These are phyloP conservation scores for Sambucus nigra DNA, from an alignment of 129 eudicot genomes.

Conservation along the genomic window DNA sequence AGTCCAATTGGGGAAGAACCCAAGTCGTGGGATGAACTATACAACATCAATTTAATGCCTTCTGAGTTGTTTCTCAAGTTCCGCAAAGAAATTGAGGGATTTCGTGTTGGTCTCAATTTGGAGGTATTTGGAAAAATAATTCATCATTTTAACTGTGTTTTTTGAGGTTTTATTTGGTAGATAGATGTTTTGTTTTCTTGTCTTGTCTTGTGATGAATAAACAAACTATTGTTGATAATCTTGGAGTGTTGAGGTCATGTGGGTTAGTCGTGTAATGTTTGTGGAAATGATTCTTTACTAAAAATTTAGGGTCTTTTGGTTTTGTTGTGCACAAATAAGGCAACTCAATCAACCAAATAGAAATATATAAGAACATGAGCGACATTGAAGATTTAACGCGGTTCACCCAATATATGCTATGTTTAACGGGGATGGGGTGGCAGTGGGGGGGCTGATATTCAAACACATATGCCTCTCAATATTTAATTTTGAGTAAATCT, in stretches of 20 bases:
- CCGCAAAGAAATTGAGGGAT: slow-evolving; percentile 61
- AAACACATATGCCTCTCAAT: too few species aligned
- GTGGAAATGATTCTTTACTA: neutral
- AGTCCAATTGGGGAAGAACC: slow-evolving; percentile 40
- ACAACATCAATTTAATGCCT: slow-evolving; percentile 71
- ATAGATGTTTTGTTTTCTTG: slow-evolving; percentile 2
- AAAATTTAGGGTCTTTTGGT: too few species aligned
- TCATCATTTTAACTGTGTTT: neutral
- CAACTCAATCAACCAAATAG: too few species aligned
- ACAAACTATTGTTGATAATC: neutral
- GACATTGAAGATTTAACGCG: too few species aligned
- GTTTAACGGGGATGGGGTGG: too few species aligned
- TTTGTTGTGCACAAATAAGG: too few species aligned
- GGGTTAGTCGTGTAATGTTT: neutral
- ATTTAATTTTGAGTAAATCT: too few species aligned
- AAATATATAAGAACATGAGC: too few species aligned
- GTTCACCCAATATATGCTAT: too few species aligned
- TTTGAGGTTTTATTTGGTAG: neutral
- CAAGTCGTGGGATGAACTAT: slow-evolving; percentile 78
- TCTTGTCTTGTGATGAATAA: too few species aligned
- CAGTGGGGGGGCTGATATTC: too few species aligned
- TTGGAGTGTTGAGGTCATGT: neutral
- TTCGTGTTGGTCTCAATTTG: slow-evolving; percentile 69
- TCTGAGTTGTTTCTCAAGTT: slow-evolving; percentile 75
- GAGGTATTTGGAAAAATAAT: slow-evolving; percentile 39